Evolutionary conservation across 257 asterid genomes (phyloP).

Genomic region (Jasminum sambac): DNA sequence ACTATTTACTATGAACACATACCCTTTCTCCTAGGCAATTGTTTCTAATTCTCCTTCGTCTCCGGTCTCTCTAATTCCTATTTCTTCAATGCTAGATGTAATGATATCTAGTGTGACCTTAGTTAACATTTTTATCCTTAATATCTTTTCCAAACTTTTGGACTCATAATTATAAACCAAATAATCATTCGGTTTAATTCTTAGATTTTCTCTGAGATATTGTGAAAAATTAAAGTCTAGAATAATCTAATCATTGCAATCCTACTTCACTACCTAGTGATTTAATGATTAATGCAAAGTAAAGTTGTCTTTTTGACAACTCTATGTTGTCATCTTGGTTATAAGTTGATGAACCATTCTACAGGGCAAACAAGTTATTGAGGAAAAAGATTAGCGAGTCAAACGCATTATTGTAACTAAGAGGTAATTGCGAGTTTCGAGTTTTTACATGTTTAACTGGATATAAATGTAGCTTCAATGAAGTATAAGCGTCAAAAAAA

Average conservation of each 20-base stretch:
- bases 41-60: too few relatives aligned
- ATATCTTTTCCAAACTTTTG: background rate
- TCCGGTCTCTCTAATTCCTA: too few relatives aligned
- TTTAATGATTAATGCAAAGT: background rate
- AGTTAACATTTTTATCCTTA: background rate
- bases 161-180: background rate
- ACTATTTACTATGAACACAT: too few relatives aligned
- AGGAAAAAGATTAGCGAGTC: too few relatives aligned
- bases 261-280: background rate
- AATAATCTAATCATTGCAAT: background rate
- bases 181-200: background rate
- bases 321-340: background rate
- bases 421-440: too few relatives aligned
- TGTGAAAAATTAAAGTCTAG: background rate
- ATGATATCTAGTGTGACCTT: background rate
- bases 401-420: too few relatives aligned
- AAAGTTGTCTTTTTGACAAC: background rate
- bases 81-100: too few relatives aligned
- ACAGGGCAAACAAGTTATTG: background rate
- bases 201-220: background rate
- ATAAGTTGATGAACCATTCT: background rate
- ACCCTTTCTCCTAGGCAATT: too few relatives aligned
- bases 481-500: too few relatives aligned
- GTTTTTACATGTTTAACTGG: too few relatives aligned
- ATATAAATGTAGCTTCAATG: too few relatives aligned